phyloP scores from a whole-genome alignment of 352 stramenopile genomes.

The Globisporangium middletonii region DNA sequence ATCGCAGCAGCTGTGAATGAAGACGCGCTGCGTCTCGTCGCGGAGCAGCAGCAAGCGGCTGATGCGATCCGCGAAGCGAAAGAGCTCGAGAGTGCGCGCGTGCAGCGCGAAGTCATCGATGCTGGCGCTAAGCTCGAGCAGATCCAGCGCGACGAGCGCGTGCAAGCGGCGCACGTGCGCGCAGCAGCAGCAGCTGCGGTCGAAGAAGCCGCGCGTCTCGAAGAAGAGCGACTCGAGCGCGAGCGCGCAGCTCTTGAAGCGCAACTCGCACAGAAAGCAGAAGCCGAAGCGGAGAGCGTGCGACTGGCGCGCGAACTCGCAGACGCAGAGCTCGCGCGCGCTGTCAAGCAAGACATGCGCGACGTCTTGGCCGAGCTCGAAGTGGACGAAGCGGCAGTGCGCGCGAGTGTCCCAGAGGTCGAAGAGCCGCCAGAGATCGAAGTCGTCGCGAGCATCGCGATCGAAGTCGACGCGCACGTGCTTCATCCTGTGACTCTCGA shows the following conservation, averaged over 20 bases:
- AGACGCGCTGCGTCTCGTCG: neutral
- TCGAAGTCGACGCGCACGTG: neutral
- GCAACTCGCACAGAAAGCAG: slow-evolving; percentile 6
- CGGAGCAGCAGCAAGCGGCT: neutral
- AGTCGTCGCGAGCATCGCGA: no score
- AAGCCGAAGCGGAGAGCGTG: neutral
- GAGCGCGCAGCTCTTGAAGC: slow-evolving; percentile 2
- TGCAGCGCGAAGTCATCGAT: slow-evolving; percentile 6
- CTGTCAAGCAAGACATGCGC: slow-evolving; percentile 1
- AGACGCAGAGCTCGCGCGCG: slow-evolving; percentile 1
- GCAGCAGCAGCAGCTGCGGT: slow-evolving; percentile 16
- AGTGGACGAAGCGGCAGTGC: neutral
- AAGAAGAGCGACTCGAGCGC: slow-evolving; percentile 8
- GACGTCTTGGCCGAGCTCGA: slow-evolving; percentile 2
- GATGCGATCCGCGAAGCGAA: slow-evolving; percentile 19
- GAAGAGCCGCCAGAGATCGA: neutral
- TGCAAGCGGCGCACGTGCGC: slow-evolving; percentile 6
- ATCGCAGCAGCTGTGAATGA: neutral
- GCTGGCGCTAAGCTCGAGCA: slow-evolving; percentile 5
- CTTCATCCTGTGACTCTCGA: neutral
- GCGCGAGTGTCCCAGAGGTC: neutral
- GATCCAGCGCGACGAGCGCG: slow-evolving; percentile 4
- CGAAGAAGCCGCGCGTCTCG: slow-evolving; percentile 4
- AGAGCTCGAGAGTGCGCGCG: slow-evolving; percentile 10
- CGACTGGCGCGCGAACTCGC: slow-evolving; percentile 7